Conservation (phyloP, 306 rosid genomes). For the Oxytropis ochrocephala region DNA sequence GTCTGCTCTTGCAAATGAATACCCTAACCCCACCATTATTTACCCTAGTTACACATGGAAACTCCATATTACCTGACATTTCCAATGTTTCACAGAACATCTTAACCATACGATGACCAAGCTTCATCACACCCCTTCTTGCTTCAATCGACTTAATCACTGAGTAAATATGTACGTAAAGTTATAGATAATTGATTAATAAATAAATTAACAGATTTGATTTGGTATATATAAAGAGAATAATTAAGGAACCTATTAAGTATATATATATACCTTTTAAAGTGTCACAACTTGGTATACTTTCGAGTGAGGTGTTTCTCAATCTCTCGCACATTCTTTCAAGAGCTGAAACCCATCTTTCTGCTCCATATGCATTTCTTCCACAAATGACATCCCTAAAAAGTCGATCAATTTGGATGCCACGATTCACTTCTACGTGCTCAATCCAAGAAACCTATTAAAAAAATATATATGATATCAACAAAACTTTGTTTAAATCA, state of each 20-base stretch:
- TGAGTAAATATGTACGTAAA: background rate
- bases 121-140: too few relatives aligned
- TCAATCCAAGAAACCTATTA: conserved; percentile 73
- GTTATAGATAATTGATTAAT: background rate
- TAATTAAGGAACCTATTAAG: too few relatives aligned
- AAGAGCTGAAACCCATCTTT: conserved; percentile 59
- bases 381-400: conserved; percentile 38
- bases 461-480: background rate
- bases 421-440: conserved; percentile 62
- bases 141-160: background rate
- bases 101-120: too few relatives aligned
- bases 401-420: conserved; percentile 33
- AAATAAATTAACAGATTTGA: background rate
- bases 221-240: too few relatives aligned
- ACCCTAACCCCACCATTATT: conserved; percentile 34
- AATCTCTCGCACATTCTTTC: conserved; percentile 66
- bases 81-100: background rate
- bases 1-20: conserved; percentile 24
- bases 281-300: conserved; percentile 14
- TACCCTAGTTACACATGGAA: conserved; percentile 33
- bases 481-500: background rate
- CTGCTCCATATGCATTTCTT: conserved; percentile 52
- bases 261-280: conserved; percentile 28
- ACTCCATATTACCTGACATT: conserved; percentile 37
- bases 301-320: background rate